Percentiles rank a stretch among this genome's conserved stretches.
phyloP scores from a whole-genome alignment of 768 basidiomycete species.

The Boletellus emodensis region DNA sequence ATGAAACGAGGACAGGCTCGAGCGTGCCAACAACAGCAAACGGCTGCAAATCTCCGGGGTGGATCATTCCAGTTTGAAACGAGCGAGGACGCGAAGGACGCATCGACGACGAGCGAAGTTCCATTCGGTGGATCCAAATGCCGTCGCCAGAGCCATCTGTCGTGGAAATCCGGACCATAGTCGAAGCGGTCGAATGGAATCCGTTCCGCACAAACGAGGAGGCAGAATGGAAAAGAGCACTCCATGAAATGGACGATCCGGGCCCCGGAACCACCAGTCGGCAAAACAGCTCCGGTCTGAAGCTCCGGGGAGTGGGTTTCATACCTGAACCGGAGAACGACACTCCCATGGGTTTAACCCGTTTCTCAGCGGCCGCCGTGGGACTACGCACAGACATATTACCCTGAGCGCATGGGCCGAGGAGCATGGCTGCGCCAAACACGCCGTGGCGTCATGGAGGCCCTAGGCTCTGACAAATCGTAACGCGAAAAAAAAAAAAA shows the following conservation, averaged over 20 bases:
- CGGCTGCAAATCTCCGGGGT: slow-evolving; percentile 13
- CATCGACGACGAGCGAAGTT: slow-evolving; percentile 1
- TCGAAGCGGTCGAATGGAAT: slow-evolving; percentile 8
- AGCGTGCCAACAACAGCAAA: slow-evolving; percentile 5
- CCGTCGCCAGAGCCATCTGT: slow-evolving; percentile 10
- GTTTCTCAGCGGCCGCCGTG: slow-evolving; percentile 16
- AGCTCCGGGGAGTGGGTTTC: not conserved
- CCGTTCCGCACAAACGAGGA: not conserved
- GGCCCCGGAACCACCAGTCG: slow-evolving; percentile 1
- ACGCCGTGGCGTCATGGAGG: slow-evolving; percentile 22
- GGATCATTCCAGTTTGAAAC: slow-evolving; percentile 6
- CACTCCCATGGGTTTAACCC: not conserved
- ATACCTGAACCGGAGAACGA: not conserved
- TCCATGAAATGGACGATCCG: not conserved
- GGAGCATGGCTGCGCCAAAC: slow-evolving; percentile 12
- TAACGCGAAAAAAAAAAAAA: slow-evolving; percentile 3
- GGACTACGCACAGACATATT: slow-evolving; percentile 17
- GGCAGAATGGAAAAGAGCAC: slow-evolving; percentile 4
- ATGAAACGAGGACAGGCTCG: slow-evolving; percentile 17
- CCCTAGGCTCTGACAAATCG: slow-evolving; percentile 8
- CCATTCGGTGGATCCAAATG: slow-evolving; percentile 5
- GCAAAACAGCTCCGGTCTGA: not conserved
- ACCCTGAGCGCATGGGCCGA: slow-evolving; percentile 19
- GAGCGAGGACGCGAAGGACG: no score
- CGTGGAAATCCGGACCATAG: not conserved